Evolutionary conservation across 78 protist species (phyloP), one percentile per base, ranked within the genome.

Genomic region (Chrysochromulina tobinii): DNA sequence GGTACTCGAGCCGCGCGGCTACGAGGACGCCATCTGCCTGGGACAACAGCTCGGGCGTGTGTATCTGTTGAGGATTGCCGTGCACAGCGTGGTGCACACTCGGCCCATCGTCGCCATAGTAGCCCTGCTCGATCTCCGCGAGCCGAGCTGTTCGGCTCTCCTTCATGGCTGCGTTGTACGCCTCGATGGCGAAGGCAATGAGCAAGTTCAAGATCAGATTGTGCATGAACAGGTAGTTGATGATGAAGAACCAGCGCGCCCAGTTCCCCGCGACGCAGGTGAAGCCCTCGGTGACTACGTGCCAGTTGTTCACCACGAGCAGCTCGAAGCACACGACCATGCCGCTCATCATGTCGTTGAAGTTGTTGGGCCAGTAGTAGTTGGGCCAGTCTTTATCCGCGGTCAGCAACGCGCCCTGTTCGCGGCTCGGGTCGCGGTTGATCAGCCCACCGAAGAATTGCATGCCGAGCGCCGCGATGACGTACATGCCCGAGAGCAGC

Each of bases 241-340:
- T 38, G 20, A 72, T 14, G 53, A 72, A 72, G 53, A 14, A 72
- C 81, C 81, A 72, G 53, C 81, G 81, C 84, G 73, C 12, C 61
- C 51, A 1, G 55, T 14, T 21, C 69, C 67, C 87, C 18, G 9
- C 1, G 7, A 58, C 93, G 12, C 55, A 21, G 14, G 27, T 73
- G 89, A 66, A 68, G 4, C 89, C 93, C 14, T 64, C n/a, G 73
- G 79, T 58, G 59, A 91, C 48, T 14, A 91, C 69, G 57, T 51
- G 55, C 93, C 93, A 91, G 64, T 91, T 91, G 77, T 91, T 91
- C 51, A 91, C 93, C 21, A 91, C 87, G 86, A 91, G 73, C 61
- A 91, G 90, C 87, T 84, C 93, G 50, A 88, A 91, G 64, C 85
- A 84, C 21, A 90, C 84, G 51, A 81, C 53, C 25, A n/a, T 9